These are phyloP conservation scores for Suillus spraguei DNA, from an alignment of 768 basidiomycete species.

Conservation along the genomic window DNA sequence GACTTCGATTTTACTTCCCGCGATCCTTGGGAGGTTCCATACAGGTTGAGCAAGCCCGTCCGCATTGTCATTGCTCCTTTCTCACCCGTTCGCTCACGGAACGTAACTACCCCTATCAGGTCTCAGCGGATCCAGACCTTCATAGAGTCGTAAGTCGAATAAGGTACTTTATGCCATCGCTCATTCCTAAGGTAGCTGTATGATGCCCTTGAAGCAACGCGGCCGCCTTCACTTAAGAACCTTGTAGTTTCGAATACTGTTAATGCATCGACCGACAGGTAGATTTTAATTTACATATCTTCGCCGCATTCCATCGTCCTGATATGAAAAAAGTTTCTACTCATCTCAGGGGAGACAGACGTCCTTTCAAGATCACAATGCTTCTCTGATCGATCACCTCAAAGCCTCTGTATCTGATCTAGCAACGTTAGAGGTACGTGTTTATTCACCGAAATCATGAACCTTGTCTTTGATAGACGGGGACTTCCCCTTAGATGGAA, in stretches of 20 bases:
- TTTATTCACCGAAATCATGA: neutral
- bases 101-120: constrained; percentile 37
- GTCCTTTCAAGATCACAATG: constrained; percentile 77
- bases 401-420: constrained; percentile 52
- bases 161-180: constrained; percentile 6
- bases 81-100: constrained; percentile 12
- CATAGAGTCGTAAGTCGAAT: constrained; percentile 46
- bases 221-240: constrained; percentile 40
- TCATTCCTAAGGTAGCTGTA: constrained; percentile 42
- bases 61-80: constrained; percentile 14
- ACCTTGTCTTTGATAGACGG: constrained; percentile 7
- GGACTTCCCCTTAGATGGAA: constrained; percentile 64
- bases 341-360: constrained; percentile 85
- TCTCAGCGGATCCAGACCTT: constrained; percentile 58
- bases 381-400: constrained; percentile 59
- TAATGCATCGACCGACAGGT: constrained; percentile 88
- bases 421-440: constrained; percentile 67
- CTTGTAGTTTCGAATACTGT: constrained; percentile 45
- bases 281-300: constrained; percentile 12
- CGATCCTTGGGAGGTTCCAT: constrained; percentile 45
- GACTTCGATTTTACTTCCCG: constrained; percentile 71
- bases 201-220: constrained; percentile 44
- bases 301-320: constrained; percentile 11
- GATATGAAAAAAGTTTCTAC: constrained; percentile 61
- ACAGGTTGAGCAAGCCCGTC: constrained; percentile 70